Base-by-base conservation (phyloP, 352 stramenopile genomes). In the Phytophthora boehmeriae region DNA sequence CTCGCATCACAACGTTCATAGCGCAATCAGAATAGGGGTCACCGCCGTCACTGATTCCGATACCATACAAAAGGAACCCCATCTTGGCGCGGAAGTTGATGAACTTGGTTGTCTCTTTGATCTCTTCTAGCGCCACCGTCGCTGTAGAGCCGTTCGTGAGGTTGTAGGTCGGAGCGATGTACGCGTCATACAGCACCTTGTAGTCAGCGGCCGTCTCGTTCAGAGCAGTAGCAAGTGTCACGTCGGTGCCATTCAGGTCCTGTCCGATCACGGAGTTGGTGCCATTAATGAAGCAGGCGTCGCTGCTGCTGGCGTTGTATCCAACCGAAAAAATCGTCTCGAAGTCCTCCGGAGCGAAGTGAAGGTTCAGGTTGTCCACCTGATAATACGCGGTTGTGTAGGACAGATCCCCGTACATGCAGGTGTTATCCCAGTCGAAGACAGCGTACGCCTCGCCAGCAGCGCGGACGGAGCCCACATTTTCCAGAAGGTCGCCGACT, bases 371-470 rank as follows among this genome's bases (percentile, higher is more conserved):
- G 41, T 59, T 75, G 39, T 75, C 57, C 23, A 80, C 60, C 30
- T 80, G 72, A 61, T 73, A 80, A 53, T 59, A 65, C 35, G 77
- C 64, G 4, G 68, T 75, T 45, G 72, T 74, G 68, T 80, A 76
- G 56, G 68, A 75, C 46, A 80, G 73, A 61, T 80, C 72, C 44
- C 72, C 72, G 55, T 49, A 80, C 56, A 75, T 70, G 56, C 67
- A 77, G 55, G 72, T 80, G 72, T 80, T 80, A 51, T 80, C 72
- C 72, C 72, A 80, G 68, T 80, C 72, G 41, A 77, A 77, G 23
- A 73, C 59, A 20, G 59, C 63, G 52, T 77, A 80, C 27, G 57
- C 60, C 52, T 80, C 63, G 22, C 72, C 59, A 4, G 38, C 11
- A 10, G 23, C 42, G 11, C 72, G 72, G 17, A 71, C 47, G 8